phyloP scores from a whole-genome alignment of 176 grass and related monocot species.

The Aegilops sharonensis region DNA sequence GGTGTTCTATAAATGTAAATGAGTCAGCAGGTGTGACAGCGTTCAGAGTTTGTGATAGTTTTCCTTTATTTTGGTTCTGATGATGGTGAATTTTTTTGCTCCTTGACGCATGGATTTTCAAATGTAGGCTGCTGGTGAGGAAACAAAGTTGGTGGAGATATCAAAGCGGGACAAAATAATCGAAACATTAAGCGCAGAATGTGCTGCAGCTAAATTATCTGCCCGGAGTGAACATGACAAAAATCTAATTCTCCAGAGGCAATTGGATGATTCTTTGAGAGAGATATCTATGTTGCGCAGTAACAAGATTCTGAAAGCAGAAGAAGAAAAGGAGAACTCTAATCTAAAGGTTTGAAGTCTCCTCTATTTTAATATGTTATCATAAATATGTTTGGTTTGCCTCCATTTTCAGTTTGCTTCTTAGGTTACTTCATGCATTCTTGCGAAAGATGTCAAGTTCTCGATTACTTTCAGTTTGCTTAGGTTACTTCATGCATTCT shows the following conservation, averaged over 20 bases:
- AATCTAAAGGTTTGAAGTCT: conserved; percentile 63
- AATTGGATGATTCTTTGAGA: conserved; percentile 58
- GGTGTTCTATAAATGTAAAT: not conserved
- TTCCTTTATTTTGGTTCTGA: conserved; percentile 1
- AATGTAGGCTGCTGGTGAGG: conserved; percentile 69
- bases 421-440: not conserved
- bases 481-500: not conserved
- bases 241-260: conserved; percentile 54
- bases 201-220: conserved; percentile 52
- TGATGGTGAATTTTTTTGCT: not conserved
- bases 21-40: not conserved
- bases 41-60: not conserved
- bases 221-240: conserved; percentile 58
- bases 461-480: conserved; percentile 1
- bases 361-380: conserved; percentile 18
- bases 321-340: conserved; percentile 72
- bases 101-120: conserved; percentile 25
- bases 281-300: conserved; percentile 54
- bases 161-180: conserved; percentile 75
- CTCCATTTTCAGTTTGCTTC: not conserved
- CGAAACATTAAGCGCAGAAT: conserved; percentile 52
- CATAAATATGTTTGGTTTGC: not conserved
- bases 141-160: conserved; percentile 73
- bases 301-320: conserved; percentile 52
- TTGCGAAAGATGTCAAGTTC: not conserved